Evolutionary conservation across 2,329 filamentous ascomycete genomes (phyloP), one percentile per base, ranked within the genome.

Genomic region (Aschersonia sp.): DNA sequence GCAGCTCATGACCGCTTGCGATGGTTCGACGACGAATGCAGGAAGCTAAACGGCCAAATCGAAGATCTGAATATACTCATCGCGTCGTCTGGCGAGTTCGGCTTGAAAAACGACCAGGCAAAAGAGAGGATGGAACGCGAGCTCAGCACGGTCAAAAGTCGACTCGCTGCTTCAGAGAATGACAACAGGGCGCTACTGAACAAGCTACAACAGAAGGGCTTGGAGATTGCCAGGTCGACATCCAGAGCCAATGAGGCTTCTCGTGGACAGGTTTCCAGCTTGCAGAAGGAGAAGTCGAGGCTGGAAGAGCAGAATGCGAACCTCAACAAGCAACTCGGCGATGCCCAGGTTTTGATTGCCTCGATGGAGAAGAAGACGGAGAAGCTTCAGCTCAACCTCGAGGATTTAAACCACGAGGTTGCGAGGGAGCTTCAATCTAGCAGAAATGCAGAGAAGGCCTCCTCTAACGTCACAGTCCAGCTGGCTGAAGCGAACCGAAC

Each of bases 111-210:
- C 57, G 92, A 97, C 57, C 87, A 96, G 60, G 84, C 89, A 53
- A 97, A 97, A 63, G 88, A 96, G 61, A 82, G 92, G 37, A 73
- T 96, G 43, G 89, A 97, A 63, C 79, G 88, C 29, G 92, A 98
- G 61, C 74, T 97, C 6, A 83, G 87, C 29, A 96, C 90, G 1
- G 78, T 96, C 55, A 94, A 92, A 63, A 89, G 89, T 51, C 83
- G 90, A 29, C 71, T 98, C 41, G 76, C 83, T 6, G 92, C 90
- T 30, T 97, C 90, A 0, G 90, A 98, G 62, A 96, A 97, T 57
- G 90, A 97, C 66, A 97, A 97, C 58, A 83, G 87, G 46, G 83
- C 88, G 5, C 71, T 98, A n/a, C 75, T 97, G 54, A 97, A 96
- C 68, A 97, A 97, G 65, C 75, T 98, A 14, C 90, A 97, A 58